Evolutionary conservation across 2,329 filamentous ascomycete genomes (phyloP), one percentile per base, ranked within the genome.

Genomic region (Nannizzia gypsea): DNA sequence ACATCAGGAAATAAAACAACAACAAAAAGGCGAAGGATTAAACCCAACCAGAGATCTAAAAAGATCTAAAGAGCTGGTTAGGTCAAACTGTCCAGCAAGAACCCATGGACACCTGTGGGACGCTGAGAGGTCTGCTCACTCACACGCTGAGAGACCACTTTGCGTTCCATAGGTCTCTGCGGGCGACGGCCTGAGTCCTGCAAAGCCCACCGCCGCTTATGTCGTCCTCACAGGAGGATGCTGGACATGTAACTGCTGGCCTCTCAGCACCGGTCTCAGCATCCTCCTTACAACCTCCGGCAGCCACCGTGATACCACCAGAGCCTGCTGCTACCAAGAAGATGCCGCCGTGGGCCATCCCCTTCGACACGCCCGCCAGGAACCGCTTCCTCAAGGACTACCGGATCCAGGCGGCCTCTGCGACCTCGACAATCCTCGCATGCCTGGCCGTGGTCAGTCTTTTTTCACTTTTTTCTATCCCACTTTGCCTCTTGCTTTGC

Each of bases 131-230:
- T 77, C 74, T 73, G 67, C 76, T 78, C 76, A 69, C 75, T 77
- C 74, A 68, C 66, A 67, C 62, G 66, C 62, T 74, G 76, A 77
- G 76, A 77, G 75, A 72, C 74, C 73, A 73, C 71, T 76, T 77
- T 76, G 76, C 76, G 75, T 78, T 78, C 75, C 75, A 77, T 77
- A 72, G 73, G 75, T 72, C 74, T 74, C 74, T 72, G 71, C 73
- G 74, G 72, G 73, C 73, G 72, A 68, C 64, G 61, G 61, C 60
- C 58, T 57, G 60, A 44, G 34, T 28, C 57, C 34, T 36, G 11
- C 44, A 13, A 22, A 52, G 46, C 40, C 22, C 46, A 36, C 26
- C 54, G 31, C 26, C 24, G 46, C 64, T 48, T 48, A 65, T 65
- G 64, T 62, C 60, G 61, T 58, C 59, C 54, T 60, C 59, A 61